These are phyloP conservation scores for Ceratonia siliqua DNA, from an alignment of 306 rosid genomes.

Conservation along the genomic window DNA sequence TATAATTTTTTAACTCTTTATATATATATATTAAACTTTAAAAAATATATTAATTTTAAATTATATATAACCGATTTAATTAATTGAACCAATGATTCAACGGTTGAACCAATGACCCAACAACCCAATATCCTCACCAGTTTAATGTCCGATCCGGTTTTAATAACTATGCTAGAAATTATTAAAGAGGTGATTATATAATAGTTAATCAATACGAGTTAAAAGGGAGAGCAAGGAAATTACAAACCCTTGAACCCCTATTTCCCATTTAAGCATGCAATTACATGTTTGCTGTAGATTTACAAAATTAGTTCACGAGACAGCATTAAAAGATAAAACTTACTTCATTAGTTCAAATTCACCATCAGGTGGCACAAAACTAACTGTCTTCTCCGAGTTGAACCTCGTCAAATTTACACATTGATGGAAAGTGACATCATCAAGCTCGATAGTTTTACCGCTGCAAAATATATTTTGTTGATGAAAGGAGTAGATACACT, in stretches of 20 bases:
- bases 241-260: background rate
- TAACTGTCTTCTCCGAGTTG: conserved; percentile 90
- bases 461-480: conserved; percentile 46
- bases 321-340: conserved; percentile 27
- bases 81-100: no score
- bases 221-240: background rate
- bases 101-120: no score
- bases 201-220: background rate
- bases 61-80: no score
- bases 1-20: no score
- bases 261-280: background rate
- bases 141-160: no score
- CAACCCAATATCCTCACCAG: no score
- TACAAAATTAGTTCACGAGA: conserved; percentile 4
- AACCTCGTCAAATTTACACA: conserved; percentile 92
- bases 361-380: conserved; percentile 97
- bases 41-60: no score
- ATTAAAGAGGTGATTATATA: background rate
- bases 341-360: conserved; percentile 97
- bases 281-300: conserved; percentile 13
- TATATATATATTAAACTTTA: no score
- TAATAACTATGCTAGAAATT: no score
- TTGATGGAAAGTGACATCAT: conserved; percentile 91
- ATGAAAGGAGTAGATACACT: background rate
- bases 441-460: conserved; percentile 91